Evolutionary conservation across 768 basidiomycete species (phyloP), one percentile per base, ranked within the genome.

Genomic region (Agaricus sinodeliciosus): DNA sequence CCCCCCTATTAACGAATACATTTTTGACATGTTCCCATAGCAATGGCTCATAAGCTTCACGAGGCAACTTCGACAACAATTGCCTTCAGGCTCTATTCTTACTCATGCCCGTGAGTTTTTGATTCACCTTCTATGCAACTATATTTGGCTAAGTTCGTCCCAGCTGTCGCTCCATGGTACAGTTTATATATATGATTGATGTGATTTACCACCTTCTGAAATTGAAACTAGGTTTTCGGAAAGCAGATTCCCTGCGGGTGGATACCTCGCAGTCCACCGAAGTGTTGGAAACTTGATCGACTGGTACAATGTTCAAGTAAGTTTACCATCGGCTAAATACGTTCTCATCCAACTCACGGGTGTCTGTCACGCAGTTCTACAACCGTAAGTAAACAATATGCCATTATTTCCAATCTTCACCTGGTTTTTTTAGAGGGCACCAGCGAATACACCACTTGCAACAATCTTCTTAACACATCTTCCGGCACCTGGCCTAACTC

Each of bases 361-460:
- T 28, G 3, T 28, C 27, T 36, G 15, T 18, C 4, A 46, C 15
- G 15, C 54, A 72, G 69, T 75, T 75, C 59, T 76, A 77, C 54
- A 75, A 77, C 55, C 73, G 74, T 75, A 55, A 57, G 73, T 62
- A 13, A 16, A 40, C 12, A 19, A 18, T 15, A 18, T n/a, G 27
- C 8, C 18, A 26, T 35, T 15, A n/a, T 9, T 15, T n/a, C n/a
- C 18, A 22, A 31, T 31, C 3, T 31, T 31, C 16, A 35, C 19
- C n/a, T 49, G 8, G 37, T 27, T 12, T 55, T 34, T n/a, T 12
- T 63, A 85, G 84, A 85, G 74, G 84, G 82, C 36, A 59, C 70
- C 19, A 67, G 64, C 15, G 85, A 85, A 61, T 87, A 86, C 62
- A 81, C 80, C 3, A 82, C 80, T 27, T 87, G 85, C 63, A 47